Evolutionary conservation across 2,329 filamentous ascomycete species (phyloP).

Genomic region (Apiospora sp.): DNA sequence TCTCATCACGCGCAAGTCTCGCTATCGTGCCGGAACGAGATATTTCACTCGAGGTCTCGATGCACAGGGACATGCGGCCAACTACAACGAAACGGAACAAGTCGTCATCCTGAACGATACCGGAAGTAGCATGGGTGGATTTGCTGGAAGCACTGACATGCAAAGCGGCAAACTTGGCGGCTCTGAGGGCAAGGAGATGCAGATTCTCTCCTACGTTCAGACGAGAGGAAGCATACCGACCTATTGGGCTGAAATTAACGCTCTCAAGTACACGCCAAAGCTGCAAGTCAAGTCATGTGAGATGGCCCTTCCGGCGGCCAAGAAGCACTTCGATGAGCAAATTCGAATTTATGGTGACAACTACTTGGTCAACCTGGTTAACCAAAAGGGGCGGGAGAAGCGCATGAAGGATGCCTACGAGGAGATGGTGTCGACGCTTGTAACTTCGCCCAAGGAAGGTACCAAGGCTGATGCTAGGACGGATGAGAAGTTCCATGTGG

Average conservation of each 20-base stretch:
- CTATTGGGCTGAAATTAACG: constrained; percentile 96
- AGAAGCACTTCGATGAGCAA: constrained; percentile 91
- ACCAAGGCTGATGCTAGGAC: constrained; percentile 71
- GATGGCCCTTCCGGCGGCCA: constrained; percentile 78
- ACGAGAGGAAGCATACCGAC: constrained; percentile 95
- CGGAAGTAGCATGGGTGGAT: constrained; percentile 77
- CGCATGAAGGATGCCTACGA: constrained; percentile 94
- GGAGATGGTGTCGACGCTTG: constrained; percentile 80
- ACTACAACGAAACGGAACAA: constrained; percentile 99
- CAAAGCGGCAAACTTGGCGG: constrained; percentile 74
- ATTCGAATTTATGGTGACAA: constrained; percentile 94
- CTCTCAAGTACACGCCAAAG: constrained; percentile 88
- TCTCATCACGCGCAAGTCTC: constrained; percentile 87
- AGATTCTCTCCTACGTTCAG: constrained; percentile 94
- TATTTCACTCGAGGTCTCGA: constrained; percentile 96
- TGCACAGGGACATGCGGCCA: constrained; percentile 93
- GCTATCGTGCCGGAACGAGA: constrained; percentile 87
- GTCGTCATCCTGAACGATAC: constrained; percentile 87
- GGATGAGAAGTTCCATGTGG: constrained; percentile 81
- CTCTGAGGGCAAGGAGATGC: constrained; percentile 74
- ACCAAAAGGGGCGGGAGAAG: constrained; percentile 91
- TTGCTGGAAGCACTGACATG: constrained; percentile 78
- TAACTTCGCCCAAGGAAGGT: constrained; percentile 72
- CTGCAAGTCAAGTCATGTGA: constrained; percentile 88
- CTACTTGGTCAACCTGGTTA: constrained; percentile 96